Evolutionary conservation across 768 basidiomycete genomes (phyloP).

Genomic region (Pleurotus pulmonarius): DNA sequence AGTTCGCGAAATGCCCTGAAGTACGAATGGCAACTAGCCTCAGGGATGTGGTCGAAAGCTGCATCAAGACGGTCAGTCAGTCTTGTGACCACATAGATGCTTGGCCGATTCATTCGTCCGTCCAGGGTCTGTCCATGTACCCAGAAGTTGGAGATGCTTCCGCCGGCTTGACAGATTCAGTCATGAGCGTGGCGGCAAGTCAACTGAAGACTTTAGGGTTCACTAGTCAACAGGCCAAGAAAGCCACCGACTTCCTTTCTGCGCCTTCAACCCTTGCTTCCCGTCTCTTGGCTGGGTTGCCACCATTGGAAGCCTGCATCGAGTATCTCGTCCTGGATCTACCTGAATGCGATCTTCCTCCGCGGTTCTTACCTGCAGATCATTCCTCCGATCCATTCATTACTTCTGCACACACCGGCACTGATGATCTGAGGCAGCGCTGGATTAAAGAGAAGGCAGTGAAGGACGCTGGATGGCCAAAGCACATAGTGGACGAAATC

Average conservation of each 20-base stretch:
- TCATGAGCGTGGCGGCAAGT: slow-evolving; percentile 35
- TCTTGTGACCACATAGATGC: not conserved
- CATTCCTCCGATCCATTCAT: slow-evolving; percentile 72
- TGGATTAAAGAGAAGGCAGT: slow-evolving; percentile 81
- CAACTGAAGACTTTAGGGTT: slow-evolving; percentile 72
- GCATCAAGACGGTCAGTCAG: slow-evolving; percentile 63
- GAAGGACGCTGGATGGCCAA: slow-evolving; percentile 83
- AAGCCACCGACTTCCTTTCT: slow-evolving; percentile 54
- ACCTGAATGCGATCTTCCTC: slow-evolving; percentile 86
- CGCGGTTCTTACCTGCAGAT: slow-evolving; percentile 57
- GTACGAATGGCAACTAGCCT: slow-evolving; percentile 79
- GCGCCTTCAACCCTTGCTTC: slow-evolving; percentile 54
- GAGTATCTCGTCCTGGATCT: slow-evolving; percentile 81
- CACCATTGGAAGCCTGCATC: slow-evolving; percentile 73
- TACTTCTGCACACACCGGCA: slow-evolving; percentile 58
- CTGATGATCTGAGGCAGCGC: slow-evolving; percentile 60
- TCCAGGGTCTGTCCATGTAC: slow-evolving; percentile 49
- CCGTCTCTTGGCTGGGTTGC: slow-evolving; percentile 54
- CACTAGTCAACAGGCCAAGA: slow-evolving; percentile 45
- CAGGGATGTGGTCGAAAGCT: slow-evolving; percentile 77
- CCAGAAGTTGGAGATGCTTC: slow-evolving; percentile 39
- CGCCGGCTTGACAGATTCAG: slow-evolving; percentile 37
- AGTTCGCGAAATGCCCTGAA: slow-evolving; percentile 56
- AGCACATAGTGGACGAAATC: slow-evolving; percentile 60
- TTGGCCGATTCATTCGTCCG: slow-evolving; percentile 9